Conservation (phyloP, 2,329 filamentous ascomycete genomes). For the Talaromyces sp. region DNA sequence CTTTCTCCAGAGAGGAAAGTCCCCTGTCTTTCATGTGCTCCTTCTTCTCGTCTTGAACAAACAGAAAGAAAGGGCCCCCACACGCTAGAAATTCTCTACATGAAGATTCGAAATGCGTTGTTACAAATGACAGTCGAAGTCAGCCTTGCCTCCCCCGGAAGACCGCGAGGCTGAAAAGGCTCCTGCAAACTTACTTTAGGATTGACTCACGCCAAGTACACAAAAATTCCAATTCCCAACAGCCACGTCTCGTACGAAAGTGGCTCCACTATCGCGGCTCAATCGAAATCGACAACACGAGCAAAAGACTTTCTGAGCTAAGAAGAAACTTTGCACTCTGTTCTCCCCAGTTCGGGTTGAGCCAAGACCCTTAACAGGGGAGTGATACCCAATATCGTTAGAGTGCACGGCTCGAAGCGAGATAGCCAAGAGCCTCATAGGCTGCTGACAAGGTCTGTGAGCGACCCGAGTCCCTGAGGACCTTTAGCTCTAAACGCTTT, state of each 20-base stretch:
- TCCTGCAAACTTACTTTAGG: neutral
- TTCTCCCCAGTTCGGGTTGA: neutral
- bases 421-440: conserved; percentile 7
- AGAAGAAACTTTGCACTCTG: neutral
- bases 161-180: neutral
- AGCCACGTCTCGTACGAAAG: neutral
- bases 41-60: neutral
- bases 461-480: neutral
- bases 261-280: conserved; percentile 10
- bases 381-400: neutral
- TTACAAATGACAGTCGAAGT: neutral
- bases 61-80: neutral
- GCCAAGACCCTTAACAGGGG: conserved; percentile 3
- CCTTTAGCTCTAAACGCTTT: neutral
- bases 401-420: conserved; percentile 4
- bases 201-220: neutral
- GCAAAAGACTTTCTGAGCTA: neutral
- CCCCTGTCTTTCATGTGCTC: neutral
- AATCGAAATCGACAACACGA: neutral
- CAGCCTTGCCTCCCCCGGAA: neutral
- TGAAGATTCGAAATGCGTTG: neutral
- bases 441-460: conserved; percentile 1
- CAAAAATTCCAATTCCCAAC: neutral
- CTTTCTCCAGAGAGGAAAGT: neutral
- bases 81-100: neutral